Evolutionary conservation across 352 stramenopile species (phyloP), one percentile per base, ranked within the genome.

Genomic region (Aphanomyces invadans): DNA sequence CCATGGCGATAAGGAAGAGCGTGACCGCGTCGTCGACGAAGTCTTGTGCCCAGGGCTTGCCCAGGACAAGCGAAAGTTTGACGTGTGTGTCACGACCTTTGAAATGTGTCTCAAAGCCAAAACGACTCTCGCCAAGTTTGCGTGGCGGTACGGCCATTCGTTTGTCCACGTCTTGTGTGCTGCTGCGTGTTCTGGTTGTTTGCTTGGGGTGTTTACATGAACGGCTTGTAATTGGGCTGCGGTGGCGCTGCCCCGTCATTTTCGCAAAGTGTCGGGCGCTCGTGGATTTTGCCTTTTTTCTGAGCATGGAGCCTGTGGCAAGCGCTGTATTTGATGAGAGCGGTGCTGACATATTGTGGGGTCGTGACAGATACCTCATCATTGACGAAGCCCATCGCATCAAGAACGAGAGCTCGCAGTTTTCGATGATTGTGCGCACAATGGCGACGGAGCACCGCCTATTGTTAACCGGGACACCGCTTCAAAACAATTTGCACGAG

Each of bases 51-150:
- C 86, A 1, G 84, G 86, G 21, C 65, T 90, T n/a, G 73, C 80
- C 3, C 89, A 98, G 63, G 84, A 94, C 39, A 88, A 96, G 68
- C 89, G 96, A 62, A 92, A 98, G 54, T 98, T 98, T 68, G 95
- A 98, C 28, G 81, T 99, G 17, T 95, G 98, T 51, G 84, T 99
- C 45, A 99, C 96, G 3, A 98, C 92, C 1, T 99, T 99, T 66
- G 95, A 99, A 75, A 98, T 98, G 83, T 93, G 84, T 44, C 73
- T 93, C 60, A 95, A 92, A 67, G 86, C 92, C 42, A 93, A 90
- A 56, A 81, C 84, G 11, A 92, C 95, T 36, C 69, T 98, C 44
- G 89, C 66, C 66, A 89, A 92, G 53, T 95, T 96, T 74, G 81
- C 89, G 21, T 97, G 89, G 89, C 81, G 87, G 46, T 95, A 93